These are phyloP conservation scores for Francoa sonchifolia DNA, from an alignment of 441 rosid genomes.

Conservation along the genomic window DNA sequence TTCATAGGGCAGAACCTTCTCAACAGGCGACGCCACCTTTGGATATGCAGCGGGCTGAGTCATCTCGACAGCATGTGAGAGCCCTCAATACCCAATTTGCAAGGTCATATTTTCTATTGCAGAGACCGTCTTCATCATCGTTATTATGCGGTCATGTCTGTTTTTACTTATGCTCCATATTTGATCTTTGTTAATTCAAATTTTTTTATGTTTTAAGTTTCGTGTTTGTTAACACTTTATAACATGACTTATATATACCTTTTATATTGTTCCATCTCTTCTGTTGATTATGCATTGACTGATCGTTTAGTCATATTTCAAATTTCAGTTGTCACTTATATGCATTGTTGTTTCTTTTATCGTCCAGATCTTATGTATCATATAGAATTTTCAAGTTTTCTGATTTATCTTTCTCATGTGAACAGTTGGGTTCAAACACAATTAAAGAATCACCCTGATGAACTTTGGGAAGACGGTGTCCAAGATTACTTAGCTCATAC, in stretches of 20 bases:
- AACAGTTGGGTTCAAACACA: constrained; percentile 88
- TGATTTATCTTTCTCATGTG: too few species aligned
- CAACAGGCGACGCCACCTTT: constrained; percentile 29
- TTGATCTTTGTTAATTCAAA: too few species aligned
- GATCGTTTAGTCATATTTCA: background rate
- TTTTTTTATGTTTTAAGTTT: too few species aligned
- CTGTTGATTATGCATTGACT: background rate
- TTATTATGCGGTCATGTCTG: too few species aligned
- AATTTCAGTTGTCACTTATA: background rate
- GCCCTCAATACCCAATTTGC: constrained; percentile 92
- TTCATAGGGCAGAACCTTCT: constrained; percentile 40
- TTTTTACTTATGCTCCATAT: too few species aligned
- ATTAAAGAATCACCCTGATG: constrained; percentile 87
- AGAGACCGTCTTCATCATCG: too few species aligned
- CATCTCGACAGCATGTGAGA: constrained; percentile 75
- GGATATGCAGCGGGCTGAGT: constrained; percentile 56
- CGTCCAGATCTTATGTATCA: background rate
- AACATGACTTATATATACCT: too few species aligned
- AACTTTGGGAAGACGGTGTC: constrained; percentile 93
- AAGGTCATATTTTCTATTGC: constrained; percentile 35
- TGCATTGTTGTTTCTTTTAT: background rate
- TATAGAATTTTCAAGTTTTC: too few species aligned
- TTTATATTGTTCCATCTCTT: too few species aligned
- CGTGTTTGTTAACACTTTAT: too few species aligned
- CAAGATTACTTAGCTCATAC: constrained; percentile 68